Base-by-base conservation (phyloP, 2,329 filamentous ascomycete species). In the Achaetomium macrosporum region DNA sequence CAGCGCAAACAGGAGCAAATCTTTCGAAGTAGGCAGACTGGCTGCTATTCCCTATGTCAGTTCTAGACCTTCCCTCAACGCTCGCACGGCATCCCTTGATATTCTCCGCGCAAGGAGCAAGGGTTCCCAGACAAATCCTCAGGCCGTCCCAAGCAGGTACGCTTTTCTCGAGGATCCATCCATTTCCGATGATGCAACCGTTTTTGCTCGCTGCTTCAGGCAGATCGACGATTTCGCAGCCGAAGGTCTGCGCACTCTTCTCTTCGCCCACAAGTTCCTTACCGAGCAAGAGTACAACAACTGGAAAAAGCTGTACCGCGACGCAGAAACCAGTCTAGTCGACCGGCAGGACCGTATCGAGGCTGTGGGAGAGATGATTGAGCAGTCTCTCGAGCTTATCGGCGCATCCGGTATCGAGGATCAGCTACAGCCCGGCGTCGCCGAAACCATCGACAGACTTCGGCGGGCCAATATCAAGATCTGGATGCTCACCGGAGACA, bases 401-500 rank as follows among this genome's bases (percentile, higher is more conserved):
- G 91, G 91, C 8, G 91, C 88, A 0, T 95, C 91, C 1, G 91
- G 91, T 5, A 96, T 96, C 56, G 91, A 96, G 70, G 91, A 96
- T 66, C 95, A 95, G 67, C 76, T 96, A 29, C 91, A 96, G 66
- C 81, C 85, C 53, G 91, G 90, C 12, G 91, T 96, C 0, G 90
- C 91, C 0, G 90, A 95, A 64, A 89, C 91, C 0, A 93, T 96
- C 54, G 91, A 96, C 67, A 92, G 91, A 69, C 76, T 96, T 15
- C 81, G 89, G 40, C 80, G 90, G 17, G 91, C 90, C 1, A 90
- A 90, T 58, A 93, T 96, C 73, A 95, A 93, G 68, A 83, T 96
- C 59, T 96, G 91, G 91, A 96, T 96, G 91, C 76, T 96, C 41
- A 96, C 91, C 3, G 91, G 91, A 20, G 91, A 96, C 68, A 95